Evolutionary conservation across 441 rosid genomes (phyloP).

Genomic region (Croton laevigatus): DNA sequence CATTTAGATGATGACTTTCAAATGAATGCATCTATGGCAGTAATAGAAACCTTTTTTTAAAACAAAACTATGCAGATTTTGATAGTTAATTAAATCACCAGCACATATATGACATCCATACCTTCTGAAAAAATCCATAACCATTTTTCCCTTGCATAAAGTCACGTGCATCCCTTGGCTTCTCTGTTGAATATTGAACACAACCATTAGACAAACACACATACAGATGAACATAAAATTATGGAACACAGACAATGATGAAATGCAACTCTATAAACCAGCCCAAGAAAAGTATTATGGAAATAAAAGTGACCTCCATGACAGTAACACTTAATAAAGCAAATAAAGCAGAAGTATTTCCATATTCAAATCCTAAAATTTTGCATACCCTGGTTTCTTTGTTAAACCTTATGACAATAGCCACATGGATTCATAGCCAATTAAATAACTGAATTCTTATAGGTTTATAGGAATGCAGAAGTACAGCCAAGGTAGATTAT

Average conservation of each 20-base stretch:
- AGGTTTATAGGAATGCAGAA: not conserved
- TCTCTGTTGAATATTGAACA: constrained; percentile 48
- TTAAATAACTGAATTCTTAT: not conserved
- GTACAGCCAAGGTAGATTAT: not conserved
- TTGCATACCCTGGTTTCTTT: not conserved
- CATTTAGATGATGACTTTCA: not conserved
- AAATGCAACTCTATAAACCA: not conserved
- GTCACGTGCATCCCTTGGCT: constrained; percentile 47
- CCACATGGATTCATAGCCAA: not conserved
- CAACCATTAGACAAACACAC: constrained; percentile 7
- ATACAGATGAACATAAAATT: not conserved
- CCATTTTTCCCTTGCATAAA: constrained; percentile 53
- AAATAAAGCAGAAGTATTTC: constrained; percentile 5
- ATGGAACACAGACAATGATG: not conserved
- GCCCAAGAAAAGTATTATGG: not conserved
- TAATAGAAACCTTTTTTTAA: not conserved
- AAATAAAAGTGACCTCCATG: not conserved
- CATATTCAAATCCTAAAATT: not conserved
- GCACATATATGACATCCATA: constrained; percentile 25
- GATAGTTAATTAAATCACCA: not conserved
- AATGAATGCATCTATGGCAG: constrained; percentile 3
- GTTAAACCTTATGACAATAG: not conserved
- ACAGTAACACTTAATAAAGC: not conserved
- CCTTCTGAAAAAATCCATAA: constrained; percentile 77
- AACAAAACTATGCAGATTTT: not conserved